These are phyloP conservation scores for Boletellus deceptivus DNA, from an alignment of 1,284 basidiomycete species.

Conservation along the genomic window DNA sequence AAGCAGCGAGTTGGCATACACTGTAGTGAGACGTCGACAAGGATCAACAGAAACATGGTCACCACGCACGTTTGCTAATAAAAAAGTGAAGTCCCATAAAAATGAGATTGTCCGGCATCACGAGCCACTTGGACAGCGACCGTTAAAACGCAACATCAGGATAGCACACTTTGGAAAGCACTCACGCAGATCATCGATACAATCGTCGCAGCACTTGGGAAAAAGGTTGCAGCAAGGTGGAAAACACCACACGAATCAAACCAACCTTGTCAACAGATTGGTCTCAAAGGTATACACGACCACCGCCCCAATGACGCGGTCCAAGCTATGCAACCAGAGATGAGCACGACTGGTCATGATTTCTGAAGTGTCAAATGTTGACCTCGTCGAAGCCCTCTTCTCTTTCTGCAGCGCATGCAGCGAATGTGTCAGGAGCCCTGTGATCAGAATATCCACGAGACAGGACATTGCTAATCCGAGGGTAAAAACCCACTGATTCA, in stretches of 20 bases:
- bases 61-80: slow-evolving; percentile 45
- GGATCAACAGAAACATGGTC: not conserved
- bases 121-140: slow-evolving; percentile 41
- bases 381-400: slow-evolving; percentile 32
- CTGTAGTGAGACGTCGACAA: slow-evolving; percentile 8
- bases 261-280: slow-evolving; percentile 49
- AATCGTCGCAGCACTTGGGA: slow-evolving; percentile 42
- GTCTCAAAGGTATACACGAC: slow-evolving; percentile 54
- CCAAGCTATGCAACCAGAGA: slow-evolving; percentile 36
- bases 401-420: slow-evolving; percentile 39
- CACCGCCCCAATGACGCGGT: slow-evolving; percentile 46
- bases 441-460: slow-evolving; percentile 48
- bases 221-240: not conserved
- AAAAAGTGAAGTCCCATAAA: slow-evolving; percentile 53
- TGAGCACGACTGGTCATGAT: not conserved
- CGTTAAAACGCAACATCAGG: slow-evolving; percentile 18
- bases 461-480: slow-evolving; percentile 49
- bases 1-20: slow-evolving; percentile 34
- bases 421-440: slow-evolving; percentile 44
- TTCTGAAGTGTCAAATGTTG: not conserved
- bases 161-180: slow-evolving; percentile 6
- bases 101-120: slow-evolving; percentile 46
- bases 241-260: not conserved
- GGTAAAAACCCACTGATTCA: slow-evolving; percentile 49
- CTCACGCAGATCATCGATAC: slow-evolving; percentile 51